Percentiles rank a stretch among this genome's conserved stretches.
Evolutionary conservation across 345 rosid species (phyloP).

Genomic region (Physaria fendleri): DNA sequence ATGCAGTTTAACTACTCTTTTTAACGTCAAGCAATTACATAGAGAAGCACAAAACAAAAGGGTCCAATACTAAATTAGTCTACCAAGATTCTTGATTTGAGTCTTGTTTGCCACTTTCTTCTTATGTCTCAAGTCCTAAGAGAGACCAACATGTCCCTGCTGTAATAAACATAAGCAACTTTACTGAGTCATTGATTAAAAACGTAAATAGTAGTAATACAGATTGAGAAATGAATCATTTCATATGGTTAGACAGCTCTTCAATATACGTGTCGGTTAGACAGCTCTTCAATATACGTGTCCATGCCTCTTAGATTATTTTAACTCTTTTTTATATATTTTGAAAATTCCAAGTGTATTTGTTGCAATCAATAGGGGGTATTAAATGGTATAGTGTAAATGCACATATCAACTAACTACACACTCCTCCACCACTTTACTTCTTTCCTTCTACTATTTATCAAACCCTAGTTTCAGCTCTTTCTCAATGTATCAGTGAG

Average conservation of each 20-base stretch:
- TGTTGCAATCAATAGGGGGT: conserved; percentile 16
- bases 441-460: conserved; percentile 23
- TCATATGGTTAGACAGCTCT: conserved; percentile 23
- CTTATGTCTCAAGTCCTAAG: background rate
- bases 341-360: conserved; percentile 16
- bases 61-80: conserved; percentile 22
- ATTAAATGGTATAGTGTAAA: conserved; percentile 38
- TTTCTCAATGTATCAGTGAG: background rate
- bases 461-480: conserved; percentile 19
- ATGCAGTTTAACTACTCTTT: conserved; percentile 19
- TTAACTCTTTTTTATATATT: background rate
- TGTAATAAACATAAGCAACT: conserved; percentile 7
- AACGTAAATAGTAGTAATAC: conserved; percentile 13
- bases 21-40: conserved; percentile 14
- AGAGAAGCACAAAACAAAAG: conserved; percentile 12
- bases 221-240: conserved; percentile 7
- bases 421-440: conserved; percentile 42
- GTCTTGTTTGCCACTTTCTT: background rate
- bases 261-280: too few relatives aligned
- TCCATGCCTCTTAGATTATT: conserved; percentile 17
- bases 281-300: conserved; percentile 24
- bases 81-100: conserved; percentile 25
- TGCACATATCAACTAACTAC: conserved; percentile 77
- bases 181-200: background rate
- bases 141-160: conserved; percentile 3